phyloP scores from a whole-genome alignment of 768 basidiomycete genomes.

The Auricularia auricula-judae region DNA sequence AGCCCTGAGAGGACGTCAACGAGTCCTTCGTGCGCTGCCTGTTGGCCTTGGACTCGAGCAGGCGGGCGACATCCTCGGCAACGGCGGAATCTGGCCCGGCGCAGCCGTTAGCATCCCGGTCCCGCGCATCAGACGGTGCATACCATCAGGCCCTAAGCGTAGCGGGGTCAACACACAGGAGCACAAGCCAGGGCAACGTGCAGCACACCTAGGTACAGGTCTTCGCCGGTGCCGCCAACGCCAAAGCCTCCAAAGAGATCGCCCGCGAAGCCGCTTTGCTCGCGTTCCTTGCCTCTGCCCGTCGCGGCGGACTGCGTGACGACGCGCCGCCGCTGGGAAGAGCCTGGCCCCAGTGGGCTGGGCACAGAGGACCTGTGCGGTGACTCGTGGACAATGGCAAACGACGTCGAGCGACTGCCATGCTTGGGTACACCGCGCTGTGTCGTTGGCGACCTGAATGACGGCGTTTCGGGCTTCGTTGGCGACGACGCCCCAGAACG shows the following conservation, averaged over 20 bases:
- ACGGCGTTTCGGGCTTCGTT: background rate
- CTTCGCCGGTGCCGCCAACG: background rate
- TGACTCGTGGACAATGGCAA: background rate
- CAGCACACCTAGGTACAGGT: background rate
- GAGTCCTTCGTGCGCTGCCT: background rate
- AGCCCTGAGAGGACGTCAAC: background rate
- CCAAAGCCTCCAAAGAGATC: background rate
- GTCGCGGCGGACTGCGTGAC: background rate
- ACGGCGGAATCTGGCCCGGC: background rate
- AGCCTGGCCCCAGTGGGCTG: background rate
- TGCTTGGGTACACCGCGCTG: background rate
- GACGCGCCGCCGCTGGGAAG: background rate
- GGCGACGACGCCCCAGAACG: background rate
- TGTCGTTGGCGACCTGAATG: background rate
- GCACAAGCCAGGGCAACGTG: background rate
- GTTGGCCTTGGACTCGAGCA: background rate
- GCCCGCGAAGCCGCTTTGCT: background rate
- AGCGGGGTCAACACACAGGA: background rate
- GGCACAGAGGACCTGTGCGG: background rate
- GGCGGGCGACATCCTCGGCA: background rate
- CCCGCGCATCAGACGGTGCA: background rate
- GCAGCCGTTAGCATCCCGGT: background rate
- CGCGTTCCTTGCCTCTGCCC: background rate
- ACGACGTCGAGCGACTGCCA: background rate
- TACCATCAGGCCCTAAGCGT: background rate